phyloP scores from a whole-genome alignment of 176 grass and related monocot genomes.

The Carex kokanica region DNA sequence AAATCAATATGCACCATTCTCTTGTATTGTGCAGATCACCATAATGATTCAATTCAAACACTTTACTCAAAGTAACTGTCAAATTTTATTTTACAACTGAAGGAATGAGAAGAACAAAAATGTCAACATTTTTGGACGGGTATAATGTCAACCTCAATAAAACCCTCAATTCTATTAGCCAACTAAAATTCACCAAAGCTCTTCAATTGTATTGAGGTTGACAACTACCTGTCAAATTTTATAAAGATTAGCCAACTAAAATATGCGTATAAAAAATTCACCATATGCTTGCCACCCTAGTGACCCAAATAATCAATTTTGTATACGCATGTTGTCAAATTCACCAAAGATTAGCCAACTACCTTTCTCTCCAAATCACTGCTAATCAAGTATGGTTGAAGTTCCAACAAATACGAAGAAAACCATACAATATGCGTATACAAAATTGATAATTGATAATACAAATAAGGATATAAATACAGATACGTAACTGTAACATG shows the following conservation, averaged over 20 bases:
- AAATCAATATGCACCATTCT: not conserved
- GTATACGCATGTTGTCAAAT: too few relatives aligned
- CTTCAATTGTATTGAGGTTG: conserved; percentile 16
- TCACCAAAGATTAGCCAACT: conserved; percentile 22
- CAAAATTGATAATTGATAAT: too few relatives aligned
- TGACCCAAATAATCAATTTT: too few relatives aligned
- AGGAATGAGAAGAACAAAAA: not conserved
- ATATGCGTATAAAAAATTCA: conserved; percentile 6
- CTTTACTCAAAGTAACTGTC: not conserved
- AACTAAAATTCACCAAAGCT: conserved; percentile 46
- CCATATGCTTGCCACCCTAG: too few relatives aligned
- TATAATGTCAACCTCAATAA: not conserved
- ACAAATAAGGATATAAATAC: too few relatives aligned
- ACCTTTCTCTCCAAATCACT: conserved; percentile 35
- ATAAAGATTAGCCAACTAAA: conserved; percentile 36
- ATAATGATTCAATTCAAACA: not conserved
- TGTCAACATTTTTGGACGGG: not conserved
- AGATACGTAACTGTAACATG: too few relatives aligned
- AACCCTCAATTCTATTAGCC: conserved; percentile 40
- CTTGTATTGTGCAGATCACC: not conserved
- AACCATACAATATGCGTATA: too few relatives aligned
- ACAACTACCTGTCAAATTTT: too few relatives aligned
- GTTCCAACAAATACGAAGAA: too few relatives aligned
- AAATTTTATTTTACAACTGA: not conserved
- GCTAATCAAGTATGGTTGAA: too few relatives aligned